These are phyloP conservation scores for Lipomyces oligophaga DNA, from an alignment of 805 yeast species.

Conservation along the genomic window DNA sequence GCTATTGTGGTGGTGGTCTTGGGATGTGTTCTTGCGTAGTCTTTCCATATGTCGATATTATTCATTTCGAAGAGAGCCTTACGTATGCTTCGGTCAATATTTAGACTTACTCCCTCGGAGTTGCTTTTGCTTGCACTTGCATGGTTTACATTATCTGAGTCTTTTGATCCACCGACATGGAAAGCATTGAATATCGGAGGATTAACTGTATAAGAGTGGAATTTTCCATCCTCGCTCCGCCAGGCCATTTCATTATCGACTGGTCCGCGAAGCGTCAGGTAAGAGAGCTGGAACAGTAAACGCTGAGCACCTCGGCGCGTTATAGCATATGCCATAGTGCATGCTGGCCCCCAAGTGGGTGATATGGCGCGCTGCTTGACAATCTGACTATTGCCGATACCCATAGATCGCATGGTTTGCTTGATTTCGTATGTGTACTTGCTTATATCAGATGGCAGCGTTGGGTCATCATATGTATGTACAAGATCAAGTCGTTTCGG, in stretches of 20 bases:
- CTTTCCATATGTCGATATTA: too few species aligned
- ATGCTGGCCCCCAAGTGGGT: constrained; percentile 8
- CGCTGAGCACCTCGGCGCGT: constrained; percentile 24
- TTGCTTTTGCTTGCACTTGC: too few species aligned
- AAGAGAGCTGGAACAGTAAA: constrained; percentile 15
- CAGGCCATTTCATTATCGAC: constrained; percentile 17
- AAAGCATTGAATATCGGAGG: constrained; percentile 18
- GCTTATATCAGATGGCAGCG: too few species aligned
- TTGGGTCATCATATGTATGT: constrained; percentile 11
- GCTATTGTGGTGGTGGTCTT: too few species aligned
- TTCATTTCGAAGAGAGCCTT: too few species aligned
- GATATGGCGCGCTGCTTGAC: constrained; percentile 10
- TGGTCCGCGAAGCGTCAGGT: constrained; percentile 12
- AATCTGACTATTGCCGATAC: too few species aligned
- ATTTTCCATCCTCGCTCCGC: constrained; percentile 11
- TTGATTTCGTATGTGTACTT: too few species aligned
- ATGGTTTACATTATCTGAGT: constrained; percentile 18
- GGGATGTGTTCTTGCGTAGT: too few species aligned
- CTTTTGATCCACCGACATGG: constrained; percentile 20
- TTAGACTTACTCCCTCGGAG: too few species aligned
- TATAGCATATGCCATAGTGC: constrained; percentile 12
- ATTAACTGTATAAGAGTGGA: constrained; percentile 11
- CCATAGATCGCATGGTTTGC: too few species aligned
- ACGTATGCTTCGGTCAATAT: too few species aligned
- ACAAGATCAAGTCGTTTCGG: constrained; percentile 11